phyloP scores from a whole-genome alignment of 108 stramenopile species.

The Skeletonema potamos region DNA sequence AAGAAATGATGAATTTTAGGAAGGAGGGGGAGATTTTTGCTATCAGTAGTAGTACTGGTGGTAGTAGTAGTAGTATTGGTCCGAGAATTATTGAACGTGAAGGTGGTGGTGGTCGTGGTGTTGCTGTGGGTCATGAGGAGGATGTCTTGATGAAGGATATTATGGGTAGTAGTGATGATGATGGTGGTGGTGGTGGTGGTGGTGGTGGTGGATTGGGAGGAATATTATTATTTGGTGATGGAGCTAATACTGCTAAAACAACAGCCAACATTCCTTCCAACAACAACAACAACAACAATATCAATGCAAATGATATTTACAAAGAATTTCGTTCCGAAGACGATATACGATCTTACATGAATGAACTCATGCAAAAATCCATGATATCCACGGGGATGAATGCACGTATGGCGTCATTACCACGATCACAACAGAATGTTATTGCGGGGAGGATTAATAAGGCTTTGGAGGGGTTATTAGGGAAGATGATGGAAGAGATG shows the following conservation, averaged over 20 bases:
- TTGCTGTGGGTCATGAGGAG: not conserved
- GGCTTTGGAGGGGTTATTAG: slow-evolving; percentile 30
- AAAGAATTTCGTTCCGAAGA: slow-evolving; percentile 14
- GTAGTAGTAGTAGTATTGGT: no score
- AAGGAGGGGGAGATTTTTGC: slow-evolving; percentile 10
- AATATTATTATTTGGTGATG: not conserved
- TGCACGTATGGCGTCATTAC: slow-evolving; percentile 8
- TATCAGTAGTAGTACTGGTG: slow-evolving; percentile 8
- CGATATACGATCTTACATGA: slow-evolving; percentile 20
- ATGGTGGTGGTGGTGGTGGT: not conserved
- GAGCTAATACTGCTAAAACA: not conserved
- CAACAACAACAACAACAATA: not conserved
- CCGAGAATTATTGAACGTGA: no score
- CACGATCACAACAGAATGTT: slow-evolving; percentile 9
- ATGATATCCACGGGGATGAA: slow-evolving; percentile 16
- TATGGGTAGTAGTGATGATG: no score
- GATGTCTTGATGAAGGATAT: not conserved
- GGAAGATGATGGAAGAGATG: slow-evolving; percentile 36
- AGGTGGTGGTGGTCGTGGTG: not conserved
- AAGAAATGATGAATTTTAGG: slow-evolving; percentile 36
- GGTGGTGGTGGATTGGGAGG: not conserved
- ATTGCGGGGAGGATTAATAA: slow-evolving; percentile 23
- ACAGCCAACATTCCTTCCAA: not conserved
- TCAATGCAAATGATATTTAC: not conserved
- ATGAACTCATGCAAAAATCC: slow-evolving; percentile 22